Percentiles rank a stretch among this genome's conserved stretches.
These are phyloP conservation scores for Lepidopterella palustris DNA, from an alignment of 495 filamentous ascomycete genomes.

Conservation along the genomic window DNA sequence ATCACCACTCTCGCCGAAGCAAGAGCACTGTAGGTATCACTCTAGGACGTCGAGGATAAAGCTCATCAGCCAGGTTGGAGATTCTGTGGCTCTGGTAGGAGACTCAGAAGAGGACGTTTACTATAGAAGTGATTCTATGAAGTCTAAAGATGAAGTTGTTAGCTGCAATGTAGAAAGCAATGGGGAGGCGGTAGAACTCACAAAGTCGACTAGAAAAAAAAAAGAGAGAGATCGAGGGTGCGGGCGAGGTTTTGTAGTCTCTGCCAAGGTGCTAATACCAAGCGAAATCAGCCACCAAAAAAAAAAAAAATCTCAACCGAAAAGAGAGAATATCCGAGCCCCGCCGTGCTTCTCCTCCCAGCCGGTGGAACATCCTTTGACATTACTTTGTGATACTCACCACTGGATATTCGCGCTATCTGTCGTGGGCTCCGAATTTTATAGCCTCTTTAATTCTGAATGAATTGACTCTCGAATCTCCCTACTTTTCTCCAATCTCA, in stretches of 20 bases:
- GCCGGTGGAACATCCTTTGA: too few relatives aligned
- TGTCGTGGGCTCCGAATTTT: too few relatives aligned
- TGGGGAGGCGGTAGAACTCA: constrained; percentile 14
- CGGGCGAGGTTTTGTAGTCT: constrained; percentile 31
- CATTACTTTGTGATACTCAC: too few relatives aligned
- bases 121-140: constrained; percentile 50
- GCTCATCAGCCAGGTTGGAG: constrained; percentile 70
- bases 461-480: too few relatives aligned
- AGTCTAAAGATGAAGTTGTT: constrained; percentile 8
- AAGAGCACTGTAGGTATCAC: constrained; percentile 59
- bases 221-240: constrained; percentile 15
- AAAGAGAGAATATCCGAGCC: too few relatives aligned
- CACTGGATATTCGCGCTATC: too few relatives aligned
- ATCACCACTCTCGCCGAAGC: constrained; percentile 62
- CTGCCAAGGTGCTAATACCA: background rate
- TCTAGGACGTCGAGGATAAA: constrained; percentile 63
- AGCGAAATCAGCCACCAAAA: background rate
- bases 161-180: background rate
- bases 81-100: constrained; percentile 60
- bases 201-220: constrained; percentile 34
- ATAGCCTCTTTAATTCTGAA: too few relatives aligned
- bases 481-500: too few relatives aligned
- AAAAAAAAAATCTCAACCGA: background rate
- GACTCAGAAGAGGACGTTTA: constrained; percentile 47
- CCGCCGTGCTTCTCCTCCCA: too few relatives aligned